Evolutionary conservation across 306 rosid genomes (phyloP).

Genomic region (Casuarina glauca): DNA sequence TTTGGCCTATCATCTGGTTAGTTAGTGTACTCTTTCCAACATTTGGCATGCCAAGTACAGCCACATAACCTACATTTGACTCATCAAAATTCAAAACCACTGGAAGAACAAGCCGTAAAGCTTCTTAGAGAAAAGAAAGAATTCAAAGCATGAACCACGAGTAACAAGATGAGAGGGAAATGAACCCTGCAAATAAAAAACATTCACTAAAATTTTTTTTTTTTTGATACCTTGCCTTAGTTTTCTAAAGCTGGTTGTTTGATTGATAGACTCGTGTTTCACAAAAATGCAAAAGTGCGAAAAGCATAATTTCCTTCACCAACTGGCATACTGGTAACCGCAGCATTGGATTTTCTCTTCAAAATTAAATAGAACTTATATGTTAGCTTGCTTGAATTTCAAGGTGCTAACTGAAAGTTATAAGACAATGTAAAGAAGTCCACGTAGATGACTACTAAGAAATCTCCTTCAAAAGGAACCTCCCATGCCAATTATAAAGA

Average conservation of each 20-base stretch:
- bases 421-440: neutral
- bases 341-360: neutral
- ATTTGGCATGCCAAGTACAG: conserved; percentile 91
- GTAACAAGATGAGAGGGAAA: neutral
- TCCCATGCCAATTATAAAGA: neutral
- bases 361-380: neutral
- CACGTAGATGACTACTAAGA: neutral
- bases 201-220: neutral
- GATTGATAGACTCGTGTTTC: neutral
- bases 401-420: neutral
- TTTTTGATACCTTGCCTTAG: neutral
- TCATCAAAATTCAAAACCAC: conserved; percentile 24
- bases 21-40: conserved; percentile 96
- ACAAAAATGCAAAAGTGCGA: neutral
- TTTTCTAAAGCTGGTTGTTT: neutral
- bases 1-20: conserved; percentile 93
- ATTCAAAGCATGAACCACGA: neutral
- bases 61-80: conserved; percentile 73
- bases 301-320: neutral
- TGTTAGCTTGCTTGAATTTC: neutral
- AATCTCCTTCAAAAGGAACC: neutral
- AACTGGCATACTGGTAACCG: neutral
- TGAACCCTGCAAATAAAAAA: neutral
- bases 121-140: neutral
- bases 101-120: neutral